phyloP scores from a whole-genome alignment of 2,329 filamentous ascomycete genomes.

The Microdochium bolleyi region DNA sequence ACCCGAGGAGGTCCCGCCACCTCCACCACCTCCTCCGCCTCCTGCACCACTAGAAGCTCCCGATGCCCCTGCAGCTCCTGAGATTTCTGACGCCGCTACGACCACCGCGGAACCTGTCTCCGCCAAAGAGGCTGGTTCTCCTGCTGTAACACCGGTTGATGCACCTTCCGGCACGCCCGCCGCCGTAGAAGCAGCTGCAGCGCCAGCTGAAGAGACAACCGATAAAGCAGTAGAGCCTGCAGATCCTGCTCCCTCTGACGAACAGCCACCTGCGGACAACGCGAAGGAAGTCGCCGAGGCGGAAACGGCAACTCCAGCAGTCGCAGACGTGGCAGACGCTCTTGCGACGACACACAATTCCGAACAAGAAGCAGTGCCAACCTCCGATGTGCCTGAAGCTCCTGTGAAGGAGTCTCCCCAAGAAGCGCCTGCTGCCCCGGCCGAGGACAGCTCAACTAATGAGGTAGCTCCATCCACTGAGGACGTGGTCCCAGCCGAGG shows the following conservation, averaged over 20 bases:
- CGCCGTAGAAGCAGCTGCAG: neutral
- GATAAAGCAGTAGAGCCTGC: neutral
- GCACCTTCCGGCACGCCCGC: neutral
- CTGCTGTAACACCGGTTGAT: neutral
- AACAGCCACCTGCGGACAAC: neutral
- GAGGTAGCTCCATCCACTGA: neutral
- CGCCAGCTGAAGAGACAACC: neutral
- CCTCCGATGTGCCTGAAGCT: too few relatives aligned
- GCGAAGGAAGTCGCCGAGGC: too few relatives aligned
- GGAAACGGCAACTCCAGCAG: neutral
- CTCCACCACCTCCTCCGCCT: neutral
- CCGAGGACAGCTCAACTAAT: neutral
- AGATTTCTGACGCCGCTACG: too few relatives aligned
- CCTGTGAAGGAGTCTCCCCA: neutral
- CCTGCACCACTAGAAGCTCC: neutral
- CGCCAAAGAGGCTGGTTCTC: neutral
- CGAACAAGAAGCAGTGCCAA: too few relatives aligned
- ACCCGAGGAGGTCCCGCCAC: conserved; percentile 1
- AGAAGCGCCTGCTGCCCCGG: neutral
- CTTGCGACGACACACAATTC: too few relatives aligned
- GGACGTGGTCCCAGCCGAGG: neutral
- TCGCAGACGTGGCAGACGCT: neutral
- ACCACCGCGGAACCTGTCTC: neutral
- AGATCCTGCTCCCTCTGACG: neutral
- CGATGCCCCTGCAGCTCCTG: neutral